Conservation (phyloP, 192 early-diverging fungal species). For the Cetraspora pellucida region DNA sequence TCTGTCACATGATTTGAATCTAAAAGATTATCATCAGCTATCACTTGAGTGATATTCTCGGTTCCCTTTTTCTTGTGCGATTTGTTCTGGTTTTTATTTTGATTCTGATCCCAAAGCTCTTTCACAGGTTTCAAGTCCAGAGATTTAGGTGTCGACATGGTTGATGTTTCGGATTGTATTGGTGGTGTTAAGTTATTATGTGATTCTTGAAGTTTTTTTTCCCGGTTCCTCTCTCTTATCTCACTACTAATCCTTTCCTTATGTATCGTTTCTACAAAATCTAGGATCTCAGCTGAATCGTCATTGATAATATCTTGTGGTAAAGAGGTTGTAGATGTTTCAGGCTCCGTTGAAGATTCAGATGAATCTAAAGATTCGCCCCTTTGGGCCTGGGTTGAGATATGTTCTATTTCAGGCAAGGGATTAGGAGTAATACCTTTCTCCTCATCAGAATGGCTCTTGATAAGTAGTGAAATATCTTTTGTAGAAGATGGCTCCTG, state of each 20-base stretch:
- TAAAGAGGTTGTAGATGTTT: no score
- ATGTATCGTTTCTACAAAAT: conserved; percentile 21
- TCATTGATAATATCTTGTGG: conserved; percentile 26
- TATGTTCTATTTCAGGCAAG: conserved; percentile 27
- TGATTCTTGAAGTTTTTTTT: conserved; percentile 31
- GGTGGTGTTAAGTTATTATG: conserved; percentile 25
- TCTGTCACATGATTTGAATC: conserved; percentile 15
- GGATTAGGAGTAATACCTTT: conserved; percentile 22
- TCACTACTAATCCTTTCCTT: conserved; percentile 28
- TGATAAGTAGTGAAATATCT: conserved; percentile 18
- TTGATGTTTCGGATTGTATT: conserved; percentile 19
- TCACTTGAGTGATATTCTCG: conserved; percentile 23
- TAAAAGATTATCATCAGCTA: conserved; percentile 15
- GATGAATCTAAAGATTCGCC: no score
- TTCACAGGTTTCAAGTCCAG: conserved; percentile 21
- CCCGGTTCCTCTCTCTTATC: conserved; percentile 11
- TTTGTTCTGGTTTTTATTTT: conserved; percentile 21
- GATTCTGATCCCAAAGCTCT: conserved; percentile 13
- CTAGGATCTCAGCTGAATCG: conserved; percentile 17
- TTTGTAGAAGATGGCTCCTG: conserved; percentile 1
- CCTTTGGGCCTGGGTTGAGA: no score
- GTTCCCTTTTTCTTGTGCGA: conserved; percentile 33
- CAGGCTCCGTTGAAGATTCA: conserved; percentile 29
- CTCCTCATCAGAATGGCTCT: conserved; percentile 18
- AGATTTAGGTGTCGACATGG: conserved; percentile 25